Evolutionary conservation across 108 stramenopile genomes (phyloP).

Genomic region (Cyclotella atomus): DNA sequence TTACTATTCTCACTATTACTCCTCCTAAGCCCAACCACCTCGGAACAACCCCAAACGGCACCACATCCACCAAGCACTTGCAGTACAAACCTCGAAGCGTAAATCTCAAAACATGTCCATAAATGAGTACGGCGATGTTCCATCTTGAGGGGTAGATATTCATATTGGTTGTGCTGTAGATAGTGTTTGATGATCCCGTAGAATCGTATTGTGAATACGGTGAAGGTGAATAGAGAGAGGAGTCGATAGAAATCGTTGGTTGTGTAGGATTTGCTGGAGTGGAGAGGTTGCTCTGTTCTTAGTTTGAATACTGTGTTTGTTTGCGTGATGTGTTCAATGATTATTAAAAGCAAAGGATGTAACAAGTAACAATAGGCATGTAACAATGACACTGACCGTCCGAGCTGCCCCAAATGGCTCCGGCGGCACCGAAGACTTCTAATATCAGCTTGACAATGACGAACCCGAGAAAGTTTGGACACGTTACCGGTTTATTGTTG

Average conservation of each 20-base stretch:
- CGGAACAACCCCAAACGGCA: slow-evolving; percentile 48
- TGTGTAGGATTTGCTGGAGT: not conserved
- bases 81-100: slow-evolving; percentile 41
- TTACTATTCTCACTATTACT: not conserved
- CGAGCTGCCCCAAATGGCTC: slow-evolving; percentile 38
- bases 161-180: not conserved
- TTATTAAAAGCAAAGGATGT: not conserved
- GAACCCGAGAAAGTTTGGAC: slow-evolving; percentile 1
- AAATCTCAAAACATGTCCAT: slow-evolving; percentile 34
- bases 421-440: slow-evolving; percentile 41
- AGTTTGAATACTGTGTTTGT: not conserved
- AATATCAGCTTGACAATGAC: slow-evolving; percentile 25
- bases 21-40: slow-evolving; percentile 16
- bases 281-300: not conserved
- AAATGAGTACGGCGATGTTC: slow-evolving; percentile 24
- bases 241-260: not conserved
- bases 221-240: not conserved
- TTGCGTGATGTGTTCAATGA: not conserved
- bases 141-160: not conserved
- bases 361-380: not conserved
- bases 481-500: not conserved
- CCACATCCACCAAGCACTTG: slow-evolving; percentile 49
- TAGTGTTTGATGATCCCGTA: slow-evolving; percentile 10
- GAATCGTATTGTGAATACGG: not conserved
- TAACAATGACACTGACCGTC: slow-evolving; percentile 12